These are phyloP conservation scores for Allomyces macrogynus DNA, from an alignment of 192 early-diverging fungal genomes.

Conservation along the genomic window DNA sequence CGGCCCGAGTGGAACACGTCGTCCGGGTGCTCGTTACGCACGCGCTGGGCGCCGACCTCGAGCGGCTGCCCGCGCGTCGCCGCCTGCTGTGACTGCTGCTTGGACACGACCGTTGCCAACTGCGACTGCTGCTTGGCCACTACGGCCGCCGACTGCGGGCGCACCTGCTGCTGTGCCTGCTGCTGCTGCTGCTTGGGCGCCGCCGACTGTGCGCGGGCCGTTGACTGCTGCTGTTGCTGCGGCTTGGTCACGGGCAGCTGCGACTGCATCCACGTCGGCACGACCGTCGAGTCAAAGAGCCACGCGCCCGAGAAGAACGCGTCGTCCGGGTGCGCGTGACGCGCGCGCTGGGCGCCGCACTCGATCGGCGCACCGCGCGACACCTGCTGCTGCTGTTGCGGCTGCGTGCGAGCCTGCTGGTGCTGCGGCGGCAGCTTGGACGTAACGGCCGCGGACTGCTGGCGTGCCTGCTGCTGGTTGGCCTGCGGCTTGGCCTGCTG, in stretches of 20 bases:
- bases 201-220: too few species aligned
- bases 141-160: too few species aligned
- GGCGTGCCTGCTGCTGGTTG: neutral
- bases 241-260: neutral
- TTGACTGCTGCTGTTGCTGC: neutral
- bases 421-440: neutral
- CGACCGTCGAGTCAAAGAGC: neutral
- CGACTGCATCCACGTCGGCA: neutral
- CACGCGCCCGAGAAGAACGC: neutral
- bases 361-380: neutral
- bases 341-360: too few species aligned
- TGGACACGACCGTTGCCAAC: neutral
- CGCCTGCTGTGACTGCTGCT: neutral
- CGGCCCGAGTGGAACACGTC: slow-evolving; percentile 1
- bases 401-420: neutral
- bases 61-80: neutral
- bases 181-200: too few species aligned
- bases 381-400: neutral
- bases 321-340: neutral
- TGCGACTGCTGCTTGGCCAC: neutral
- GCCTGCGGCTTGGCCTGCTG: neutral
- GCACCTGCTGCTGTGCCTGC: too few species aligned
- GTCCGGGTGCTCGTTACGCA: neutral
- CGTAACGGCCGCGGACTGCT: neutral
- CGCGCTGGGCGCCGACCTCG: neutral